A percentile compares a stretch with the other conserved stretches of the same genome.
Evolutionary conservation across 2,329 filamentous ascomycete species (phyloP).

Genomic region (Beauveria caledonica): DNA sequence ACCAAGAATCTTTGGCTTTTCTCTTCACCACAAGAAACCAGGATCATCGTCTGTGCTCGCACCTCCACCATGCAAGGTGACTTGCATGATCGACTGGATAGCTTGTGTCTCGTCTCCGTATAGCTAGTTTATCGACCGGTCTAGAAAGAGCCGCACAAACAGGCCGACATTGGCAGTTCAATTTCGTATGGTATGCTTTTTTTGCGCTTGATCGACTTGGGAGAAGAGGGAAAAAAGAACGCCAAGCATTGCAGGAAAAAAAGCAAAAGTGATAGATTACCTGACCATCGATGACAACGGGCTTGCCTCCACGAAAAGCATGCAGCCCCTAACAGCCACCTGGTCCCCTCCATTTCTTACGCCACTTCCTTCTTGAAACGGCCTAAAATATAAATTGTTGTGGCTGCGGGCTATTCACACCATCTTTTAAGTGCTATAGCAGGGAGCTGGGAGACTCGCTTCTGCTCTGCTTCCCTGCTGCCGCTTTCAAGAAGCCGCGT

Average conservation of each 20-base stretch:
- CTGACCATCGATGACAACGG: not conserved
- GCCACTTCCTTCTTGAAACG: not conserved
- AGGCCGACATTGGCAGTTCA: not conserved
- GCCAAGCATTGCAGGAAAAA: not conserved
- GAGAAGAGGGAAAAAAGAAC: not conserved
- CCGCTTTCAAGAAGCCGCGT: not conserved
- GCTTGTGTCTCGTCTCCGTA: not conserved
- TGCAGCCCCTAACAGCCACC: not conserved
- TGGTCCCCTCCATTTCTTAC: not conserved
- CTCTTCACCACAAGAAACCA: not conserved
- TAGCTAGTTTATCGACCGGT: not conserved
- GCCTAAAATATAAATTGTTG: not conserved
- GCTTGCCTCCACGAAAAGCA: not conserved
- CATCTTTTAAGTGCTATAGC: conserved; percentile 4
- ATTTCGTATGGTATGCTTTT: not conserved
- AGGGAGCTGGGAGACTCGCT: conserved; percentile 2
- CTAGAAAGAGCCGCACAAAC: conserved; percentile 1
- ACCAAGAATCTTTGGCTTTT: not conserved
- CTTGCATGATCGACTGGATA: conserved; percentile 8
- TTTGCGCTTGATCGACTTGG: not conserved
- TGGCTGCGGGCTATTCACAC: conserved; percentile 10
- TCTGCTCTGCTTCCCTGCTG: not conserved
- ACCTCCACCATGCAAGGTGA: not conserved
- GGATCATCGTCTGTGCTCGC: not conserved
- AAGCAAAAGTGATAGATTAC: conserved; percentile 5